Percentiles rank a stretch among this genome's conserved stretches.
phyloP scores from a whole-genome alignment of 2,329 filamentous ascomycete genomes.

The Neonectria sp. region DNA sequence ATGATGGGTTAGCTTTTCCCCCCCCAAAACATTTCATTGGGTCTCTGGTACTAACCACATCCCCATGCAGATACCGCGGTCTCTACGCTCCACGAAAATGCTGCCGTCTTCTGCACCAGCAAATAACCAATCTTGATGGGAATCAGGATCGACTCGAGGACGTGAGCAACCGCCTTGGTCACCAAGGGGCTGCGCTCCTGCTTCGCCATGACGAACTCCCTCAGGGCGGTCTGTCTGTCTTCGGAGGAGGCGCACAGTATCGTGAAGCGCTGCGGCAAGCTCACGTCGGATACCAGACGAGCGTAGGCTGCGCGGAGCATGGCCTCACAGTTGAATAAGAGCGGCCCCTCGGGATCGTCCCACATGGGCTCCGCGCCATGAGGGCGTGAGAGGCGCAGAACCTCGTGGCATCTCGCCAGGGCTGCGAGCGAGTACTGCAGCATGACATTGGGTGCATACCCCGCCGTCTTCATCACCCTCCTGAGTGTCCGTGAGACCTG shows the following conservation, averaged over 20 bases:
- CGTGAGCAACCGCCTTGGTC: neutral
- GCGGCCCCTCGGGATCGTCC: neutral
- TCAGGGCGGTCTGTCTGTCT: conserved; percentile 1
- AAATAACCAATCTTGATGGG: conserved; percentile 1
- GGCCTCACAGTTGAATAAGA: conserved; percentile 6
- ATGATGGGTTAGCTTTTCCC: neutral
- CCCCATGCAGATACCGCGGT: conserved; percentile 4
- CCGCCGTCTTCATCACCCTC: conserved; percentile 2
- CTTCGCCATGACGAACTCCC: neutral
- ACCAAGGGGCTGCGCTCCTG: conserved; percentile 5
- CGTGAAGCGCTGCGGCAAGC: conserved; percentile 6
- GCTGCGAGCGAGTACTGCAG: neutral
- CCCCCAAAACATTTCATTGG: neutral
- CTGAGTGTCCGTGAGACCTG: conserved; percentile 1
- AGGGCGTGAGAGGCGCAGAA: neutral
- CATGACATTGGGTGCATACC: neutral
- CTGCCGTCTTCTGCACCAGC: conserved; percentile 10
- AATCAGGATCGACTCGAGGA: neutral
- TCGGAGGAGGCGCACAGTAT: neutral
- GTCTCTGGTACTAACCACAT: neutral
- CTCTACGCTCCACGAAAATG: neutral
- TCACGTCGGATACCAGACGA: neutral
- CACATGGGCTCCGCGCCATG: neutral
- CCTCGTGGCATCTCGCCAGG: conserved; percentile 3
- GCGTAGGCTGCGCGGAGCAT: neutral